Percentiles rank a stretch among this genome's conserved stretches.
Evolutionary conservation across 768 basidiomycete genomes (phyloP).

Genomic region (Galerina sulciceps): DNA sequence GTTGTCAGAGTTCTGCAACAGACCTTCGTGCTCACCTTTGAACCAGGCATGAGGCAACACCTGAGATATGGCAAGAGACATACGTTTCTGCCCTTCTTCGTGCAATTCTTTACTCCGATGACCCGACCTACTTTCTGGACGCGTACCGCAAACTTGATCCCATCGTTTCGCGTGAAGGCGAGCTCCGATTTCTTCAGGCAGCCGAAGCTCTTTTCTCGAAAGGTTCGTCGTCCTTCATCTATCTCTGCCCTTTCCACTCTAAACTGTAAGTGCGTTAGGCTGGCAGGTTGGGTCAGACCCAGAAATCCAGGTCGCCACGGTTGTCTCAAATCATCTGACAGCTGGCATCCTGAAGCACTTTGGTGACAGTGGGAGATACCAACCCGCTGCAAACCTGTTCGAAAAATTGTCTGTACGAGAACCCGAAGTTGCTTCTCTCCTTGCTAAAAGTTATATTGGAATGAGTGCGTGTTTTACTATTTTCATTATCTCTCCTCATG

Average conservation of each 20-base stretch:
- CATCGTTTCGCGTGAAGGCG: constrained; percentile 86
- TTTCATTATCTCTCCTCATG: not conserved
- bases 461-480: constrained; percentile 75
- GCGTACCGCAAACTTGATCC: constrained; percentile 97
- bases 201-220: constrained; percentile 89
- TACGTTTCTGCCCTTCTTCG: constrained; percentile 92
- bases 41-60: constrained; percentile 82
- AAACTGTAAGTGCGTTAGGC: constrained; percentile 48
- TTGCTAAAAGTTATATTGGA: constrained; percentile 91
- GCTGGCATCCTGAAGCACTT: constrained; percentile 97
- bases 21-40: not conserved
- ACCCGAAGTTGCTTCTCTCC: constrained; percentile 85
- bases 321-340: constrained; percentile 95
- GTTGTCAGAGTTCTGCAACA: constrained; percentile 25
- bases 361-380: constrained; percentile 85
- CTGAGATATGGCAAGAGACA: constrained; percentile 96
- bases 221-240: constrained; percentile 40
- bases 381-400: constrained; percentile 90
- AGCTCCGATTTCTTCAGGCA: constrained; percentile 87
- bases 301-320: constrained; percentile 96
- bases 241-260: not conserved
- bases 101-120: constrained; percentile 94
- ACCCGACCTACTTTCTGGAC: constrained; percentile 87
- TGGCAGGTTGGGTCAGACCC: constrained; percentile 99
- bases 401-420: constrained; percentile 87